Percentiles rank a stretch among this genome's conserved stretches.
phyloP scores from a whole-genome alignment of 2,329 filamentous ascomycete species.

The Sclerotinia glacialis region DNA sequence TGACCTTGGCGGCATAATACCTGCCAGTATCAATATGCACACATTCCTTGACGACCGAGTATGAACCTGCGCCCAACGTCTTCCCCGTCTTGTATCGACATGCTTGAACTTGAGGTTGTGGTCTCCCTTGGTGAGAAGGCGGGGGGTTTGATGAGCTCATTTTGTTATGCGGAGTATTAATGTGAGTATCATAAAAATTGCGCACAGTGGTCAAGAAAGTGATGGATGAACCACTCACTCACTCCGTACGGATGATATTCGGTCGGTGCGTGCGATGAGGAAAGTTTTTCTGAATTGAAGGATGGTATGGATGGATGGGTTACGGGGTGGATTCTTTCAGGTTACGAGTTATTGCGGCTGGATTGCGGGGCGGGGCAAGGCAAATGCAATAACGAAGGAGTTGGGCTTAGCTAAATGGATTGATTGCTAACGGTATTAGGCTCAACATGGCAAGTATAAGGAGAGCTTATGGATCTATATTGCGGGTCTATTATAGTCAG shows the following conservation, averaged over 20 bases:
- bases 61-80: conserved; percentile 92
- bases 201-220: background rate
- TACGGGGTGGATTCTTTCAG: too few relatives aligned
- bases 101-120: conserved; percentile 63
- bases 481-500: too few relatives aligned
- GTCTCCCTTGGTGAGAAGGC: conserved; percentile 26
- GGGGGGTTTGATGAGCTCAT: conserved; percentile 15
- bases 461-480: too few relatives aligned
- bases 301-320: background rate
- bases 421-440: too few relatives aligned
- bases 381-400: too few relatives aligned
- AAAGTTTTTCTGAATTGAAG: background rate
- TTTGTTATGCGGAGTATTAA: background rate
- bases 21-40: conserved; percentile 96
- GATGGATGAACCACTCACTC: background rate
- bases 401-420: too few relatives aligned
- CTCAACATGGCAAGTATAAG: too few relatives aligned
- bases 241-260: background rate
- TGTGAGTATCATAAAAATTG: background rate
- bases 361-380: too few relatives aligned
- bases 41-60: conserved; percentile 98
- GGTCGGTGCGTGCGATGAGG: background rate
- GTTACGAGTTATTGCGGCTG: too few relatives aligned
- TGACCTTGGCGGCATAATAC: conserved; percentile 98
- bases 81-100: conserved; percentile 99